Evolutionary conservation across 176 grass and related monocot species (phyloP).

Genomic region (Saccharum officinarum): DNA sequence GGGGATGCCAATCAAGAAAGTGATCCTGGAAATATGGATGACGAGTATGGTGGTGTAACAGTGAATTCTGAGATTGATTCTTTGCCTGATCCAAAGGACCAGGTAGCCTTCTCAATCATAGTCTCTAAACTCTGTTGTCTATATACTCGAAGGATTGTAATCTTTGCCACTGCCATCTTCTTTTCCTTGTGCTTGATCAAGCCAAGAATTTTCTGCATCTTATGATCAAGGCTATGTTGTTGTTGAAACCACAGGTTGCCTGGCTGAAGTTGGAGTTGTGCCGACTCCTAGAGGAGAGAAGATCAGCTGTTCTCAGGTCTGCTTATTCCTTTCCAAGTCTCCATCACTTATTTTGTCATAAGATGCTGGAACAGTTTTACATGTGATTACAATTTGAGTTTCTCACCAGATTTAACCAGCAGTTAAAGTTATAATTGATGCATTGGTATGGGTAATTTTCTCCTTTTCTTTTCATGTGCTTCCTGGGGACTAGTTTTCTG

Average conservation of each 20-base stretch:
- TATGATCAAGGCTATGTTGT: no score
- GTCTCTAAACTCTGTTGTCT: slow-evolving; percentile 4
- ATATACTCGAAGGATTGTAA: not conserved
- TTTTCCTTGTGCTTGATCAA: slow-evolving; percentile 30
- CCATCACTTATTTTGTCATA: slow-evolving; percentile 18
- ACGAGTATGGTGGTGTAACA: slow-evolving; percentile 56
- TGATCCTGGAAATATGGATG: slow-evolving; percentile 52
- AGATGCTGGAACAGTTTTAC: slow-evolving; percentile 26
- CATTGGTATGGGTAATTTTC: not conserved
- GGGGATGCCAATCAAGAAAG: slow-evolving; percentile 55
- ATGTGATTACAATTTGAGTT: slow-evolving; percentile 1
- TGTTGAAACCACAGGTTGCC: slow-evolving; percentile 41
- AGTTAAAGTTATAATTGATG: not conserved
- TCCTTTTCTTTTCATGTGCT: slow-evolving; percentile 3
- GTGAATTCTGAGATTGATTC: slow-evolving; percentile 78
- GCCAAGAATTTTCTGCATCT: not conserved
- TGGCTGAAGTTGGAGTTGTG: slow-evolving; percentile 92
- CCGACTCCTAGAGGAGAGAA: slow-evolving; percentile 89
- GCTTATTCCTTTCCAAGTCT: slow-evolving; percentile 8
- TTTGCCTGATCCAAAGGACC: slow-evolving; percentile 88
- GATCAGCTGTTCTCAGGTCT: slow-evolving; percentile 93
- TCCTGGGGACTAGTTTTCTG: not conserved
- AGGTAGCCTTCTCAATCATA: slow-evolving; percentile 52
- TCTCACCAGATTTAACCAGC: not conserved
- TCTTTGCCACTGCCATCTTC: not conserved